Evolutionary conservation across 192 early-diverging fungal genomes (phyloP), one percentile per base, ranked within the genome.

Genomic region (Backusella luteola): DNA sequence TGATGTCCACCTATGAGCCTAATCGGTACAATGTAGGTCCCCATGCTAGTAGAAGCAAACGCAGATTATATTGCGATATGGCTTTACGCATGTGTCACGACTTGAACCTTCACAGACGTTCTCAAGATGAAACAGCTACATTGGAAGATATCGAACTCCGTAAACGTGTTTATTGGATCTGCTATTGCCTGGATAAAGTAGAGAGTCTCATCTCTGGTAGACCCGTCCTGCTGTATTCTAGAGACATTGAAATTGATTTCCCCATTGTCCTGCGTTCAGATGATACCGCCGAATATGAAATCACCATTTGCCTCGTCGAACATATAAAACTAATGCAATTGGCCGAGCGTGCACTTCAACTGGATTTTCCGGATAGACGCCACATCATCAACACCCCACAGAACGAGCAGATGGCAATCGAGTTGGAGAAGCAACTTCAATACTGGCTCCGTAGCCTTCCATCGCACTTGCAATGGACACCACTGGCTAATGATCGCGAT

Each of bases 121-220:
- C 52, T 8, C 32, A 67, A 19, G 36, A n/a, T 6, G 34, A 53
- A 71, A 7, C 44, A 1, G 32, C 52, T 8, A 44, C 46, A 3
- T 11, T 32, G 34, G 17, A 46, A 15, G 81, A 79, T 44, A 59
- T 66, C 11, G 81, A 83, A 21, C 66, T 83, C 14, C 59, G 78
- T 4, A 79, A 74, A 36, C 69, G 81, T 15, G 71, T 79, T 26
- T 75, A 76, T 21, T 83, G 81, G 81, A 63, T 46, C 0, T 83
- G 81, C 39, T 83, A 83, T 36, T 76, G 75, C 21, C 21, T 77
- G 8, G 81, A 83, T 35, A 83, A 83, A 44, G 34, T 73, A 14
- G 49, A 68, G 8, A 72, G 78, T 23, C 32, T 78, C n/a, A 21
- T 23, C n/a, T 41, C 38, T 0, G 53, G 52, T 34, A 42, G 59